Conservation (phyloP, 2,329 filamentous ascomycete species). For the Ascochyta lentis region DNA sequence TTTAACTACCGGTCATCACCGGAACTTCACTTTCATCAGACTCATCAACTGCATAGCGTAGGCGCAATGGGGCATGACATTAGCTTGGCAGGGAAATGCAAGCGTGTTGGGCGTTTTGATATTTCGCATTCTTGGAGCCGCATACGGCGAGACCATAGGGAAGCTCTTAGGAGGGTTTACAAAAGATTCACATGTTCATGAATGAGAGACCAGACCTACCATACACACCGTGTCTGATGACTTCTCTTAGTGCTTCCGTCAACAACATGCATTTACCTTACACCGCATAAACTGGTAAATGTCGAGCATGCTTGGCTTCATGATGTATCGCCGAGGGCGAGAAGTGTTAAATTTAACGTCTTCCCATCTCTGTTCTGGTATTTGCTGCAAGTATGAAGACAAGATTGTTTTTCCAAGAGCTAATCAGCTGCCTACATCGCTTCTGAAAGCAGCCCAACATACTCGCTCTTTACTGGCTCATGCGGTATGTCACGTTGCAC, state of each 20-base stretch:
- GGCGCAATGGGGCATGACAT: constrained; percentile 24
- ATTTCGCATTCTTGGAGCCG: neutral
- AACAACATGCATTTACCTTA: neutral
- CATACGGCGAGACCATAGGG: neutral
- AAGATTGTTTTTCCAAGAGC: too few relatives aligned
- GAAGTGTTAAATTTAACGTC: too few relatives aligned
- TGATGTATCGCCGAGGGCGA: too few relatives aligned
- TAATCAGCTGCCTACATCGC: too few relatives aligned
- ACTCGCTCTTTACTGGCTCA: too few relatives aligned
- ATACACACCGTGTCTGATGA: neutral
- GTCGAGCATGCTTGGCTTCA: too few relatives aligned
- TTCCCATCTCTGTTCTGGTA: too few relatives aligned
- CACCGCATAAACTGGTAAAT: too few relatives aligned
- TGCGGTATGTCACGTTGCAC: neutral
- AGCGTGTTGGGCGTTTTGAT: constrained; percentile 10
- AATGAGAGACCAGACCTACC: neutral
- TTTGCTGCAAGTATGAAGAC: too few relatives aligned
- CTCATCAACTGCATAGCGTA: constrained; percentile 31
- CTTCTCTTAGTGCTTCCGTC: neutral
- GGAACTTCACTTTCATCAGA: neutral
- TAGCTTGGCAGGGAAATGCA: constrained; percentile 5
- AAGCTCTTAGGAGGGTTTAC: neutral
- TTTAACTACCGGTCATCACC: neutral
- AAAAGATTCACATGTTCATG: neutral
- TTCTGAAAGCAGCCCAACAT: too few relatives aligned